These are phyloP conservation scores for Citrus hindsii DNA, from an alignment of 345 rosid genomes.

Conservation along the genomic window DNA sequence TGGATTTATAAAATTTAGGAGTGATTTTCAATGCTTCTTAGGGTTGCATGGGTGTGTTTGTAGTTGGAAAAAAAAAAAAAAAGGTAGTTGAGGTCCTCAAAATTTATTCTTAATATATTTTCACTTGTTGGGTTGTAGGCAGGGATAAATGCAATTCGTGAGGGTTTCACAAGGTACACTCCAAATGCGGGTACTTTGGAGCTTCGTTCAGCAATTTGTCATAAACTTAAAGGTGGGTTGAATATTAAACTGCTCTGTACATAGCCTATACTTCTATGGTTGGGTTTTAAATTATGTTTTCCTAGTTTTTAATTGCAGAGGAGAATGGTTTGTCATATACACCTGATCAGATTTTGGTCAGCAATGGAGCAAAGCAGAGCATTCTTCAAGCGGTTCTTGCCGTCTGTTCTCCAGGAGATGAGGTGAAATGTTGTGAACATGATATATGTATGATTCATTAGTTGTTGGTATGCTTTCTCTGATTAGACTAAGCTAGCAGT, in stretches of 20 bases:
- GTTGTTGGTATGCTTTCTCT: neutral
- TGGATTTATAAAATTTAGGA: neutral
- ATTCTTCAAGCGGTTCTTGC: conserved; percentile 69
- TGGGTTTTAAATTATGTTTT: neutral
- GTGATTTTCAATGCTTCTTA: neutral
- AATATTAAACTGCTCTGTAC: neutral
- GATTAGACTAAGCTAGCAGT: neutral
- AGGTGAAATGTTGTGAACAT: conserved; percentile 42
- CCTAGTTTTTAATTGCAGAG: conserved; percentile 34
- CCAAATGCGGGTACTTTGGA: conserved; percentile 88
- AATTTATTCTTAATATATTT: neutral
- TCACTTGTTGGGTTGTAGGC: conserved; percentile 43
- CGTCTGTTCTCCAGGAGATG: conserved; percentile 94
- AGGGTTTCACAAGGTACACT: conserved; percentile 84
- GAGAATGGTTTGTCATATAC: conserved; percentile 83
- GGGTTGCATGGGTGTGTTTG: neutral
- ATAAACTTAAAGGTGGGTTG: conserved; percentile 64
- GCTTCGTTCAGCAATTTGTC: conserved; percentile 83
- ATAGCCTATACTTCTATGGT: neutral
- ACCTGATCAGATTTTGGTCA: conserved; percentile 83
- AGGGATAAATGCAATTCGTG: conserved; percentile 84
- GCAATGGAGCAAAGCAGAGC: conserved; percentile 97
- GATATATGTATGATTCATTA: neutral
- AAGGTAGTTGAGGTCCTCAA: neutral
- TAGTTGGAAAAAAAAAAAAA: neutral